Base-by-base conservation (phyloP, 306 rosid genomes). In the Corylus americana region DNA sequence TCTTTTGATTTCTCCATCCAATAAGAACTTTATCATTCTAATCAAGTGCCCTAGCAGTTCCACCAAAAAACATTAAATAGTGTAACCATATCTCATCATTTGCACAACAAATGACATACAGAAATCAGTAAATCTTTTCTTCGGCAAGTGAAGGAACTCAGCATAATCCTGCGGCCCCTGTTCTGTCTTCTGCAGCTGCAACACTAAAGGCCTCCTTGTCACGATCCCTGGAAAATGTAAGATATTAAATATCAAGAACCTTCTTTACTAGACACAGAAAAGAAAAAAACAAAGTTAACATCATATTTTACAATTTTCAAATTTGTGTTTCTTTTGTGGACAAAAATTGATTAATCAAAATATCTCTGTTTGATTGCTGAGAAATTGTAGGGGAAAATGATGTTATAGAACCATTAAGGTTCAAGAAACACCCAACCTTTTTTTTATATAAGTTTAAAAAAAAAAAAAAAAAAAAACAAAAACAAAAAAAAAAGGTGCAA, bases 181-280 rank as follows among this genome's bases (percentile, higher is more conserved):
- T 54, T 91, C 91, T 18, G 71, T 74, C 85, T 87, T 86, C 68
- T 92, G 88, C 76, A 94, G 89, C 85, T 92, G 98, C 91, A 94
- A 84, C 71, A 94, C 97, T 84, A 94, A 83, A 29, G 97, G 98
- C 83, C 98, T 94, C 78, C 98, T 90, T 11, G 98, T 94, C 81
- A 94, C 97, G 81, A 94, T 94, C 74, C 98, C 98, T 92, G 84
- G 79, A 87, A 79, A 83, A 50, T 71, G 74, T 49, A 35, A 64
- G 68, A 55, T 17, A 42, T 69, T 58, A 85, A 73, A 58, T 16
- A 85, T 54, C 47, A 22, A 11, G 42, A 74, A 42, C 31, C 11
- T 10, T 49, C 57, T 49, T 35, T 76, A 70, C 55, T 18, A 48
- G 4, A 39, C 50, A 54, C 13, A 17, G 50, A 66, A 63, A 75